Evolutionary conservation across 352 stramenopile genomes (phyloP).

Genomic region (Blastocystis sp.): DNA sequence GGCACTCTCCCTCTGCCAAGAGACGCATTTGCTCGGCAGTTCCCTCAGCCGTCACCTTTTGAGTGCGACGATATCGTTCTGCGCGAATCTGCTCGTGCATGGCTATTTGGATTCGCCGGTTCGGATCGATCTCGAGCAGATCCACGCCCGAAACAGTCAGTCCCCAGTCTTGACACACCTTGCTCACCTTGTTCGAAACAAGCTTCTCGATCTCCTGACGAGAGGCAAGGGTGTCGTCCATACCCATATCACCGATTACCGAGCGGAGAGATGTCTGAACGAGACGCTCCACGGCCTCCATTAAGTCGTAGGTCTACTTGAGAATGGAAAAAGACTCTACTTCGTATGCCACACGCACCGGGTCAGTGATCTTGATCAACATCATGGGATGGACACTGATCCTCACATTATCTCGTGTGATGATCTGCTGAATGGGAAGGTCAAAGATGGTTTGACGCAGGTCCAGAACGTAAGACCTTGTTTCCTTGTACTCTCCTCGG

Average conservation of each 20-base stretch:
- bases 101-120: conserved; percentile 53
- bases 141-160: conserved; percentile 64
- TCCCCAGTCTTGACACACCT: conserved; percentile 66
- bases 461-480: background rate
- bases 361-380: conserved; percentile 64
- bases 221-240: conserved; percentile 66
- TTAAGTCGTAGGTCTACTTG: conserved; percentile 64
- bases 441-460: conserved; percentile 56
- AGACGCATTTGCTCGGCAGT: conserved; percentile 61
- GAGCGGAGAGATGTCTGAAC: conserved; percentile 65
- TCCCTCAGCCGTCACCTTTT: conserved; percentile 65
- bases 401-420: conserved; percentile 67
- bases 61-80: conserved; percentile 65
- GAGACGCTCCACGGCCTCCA: conserved; percentile 64
- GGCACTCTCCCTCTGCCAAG: conserved; percentile 63
- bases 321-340: background rate
- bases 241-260: conserved; percentile 66
- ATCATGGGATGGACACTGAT: conserved; percentile 66
- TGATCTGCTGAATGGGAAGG: conserved; percentile 64
- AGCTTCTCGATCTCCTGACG: conserved; percentile 66
- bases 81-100: conserved; percentile 66
- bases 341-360: conserved; percentile 65
- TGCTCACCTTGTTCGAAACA: conserved; percentile 62
- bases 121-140: conserved; percentile 66
- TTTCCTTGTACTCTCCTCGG: background rate